Conservation (phyloP, 441 rosid genomes). For the Melastoma candidum region DNA sequence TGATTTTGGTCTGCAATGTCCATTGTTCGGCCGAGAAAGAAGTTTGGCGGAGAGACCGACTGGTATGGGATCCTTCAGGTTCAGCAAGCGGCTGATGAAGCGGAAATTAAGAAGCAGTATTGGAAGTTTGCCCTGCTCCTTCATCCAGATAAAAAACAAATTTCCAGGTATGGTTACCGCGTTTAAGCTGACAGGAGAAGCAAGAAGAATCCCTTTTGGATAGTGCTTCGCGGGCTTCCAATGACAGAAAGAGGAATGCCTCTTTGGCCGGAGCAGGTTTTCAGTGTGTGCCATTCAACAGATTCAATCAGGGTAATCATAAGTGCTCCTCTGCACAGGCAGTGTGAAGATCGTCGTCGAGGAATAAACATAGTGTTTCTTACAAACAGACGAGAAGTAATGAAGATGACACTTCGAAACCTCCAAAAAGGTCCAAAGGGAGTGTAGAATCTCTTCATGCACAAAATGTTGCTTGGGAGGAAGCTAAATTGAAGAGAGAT, state of each 20-base stretch:
- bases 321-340: slow-evolving; percentile 21
- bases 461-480: slow-evolving; percentile 20
- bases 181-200: slow-evolving; percentile 79
- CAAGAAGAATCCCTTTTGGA: slow-evolving; percentile 69
- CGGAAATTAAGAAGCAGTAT: slow-evolving; percentile 73
- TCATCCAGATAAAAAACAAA: slow-evolving; percentile 87
- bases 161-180: slow-evolving; percentile 94
- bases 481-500: slow-evolving; percentile 8
- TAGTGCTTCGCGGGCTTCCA: slow-evolving; percentile 38
- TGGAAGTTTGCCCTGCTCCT: slow-evolving; percentile 73
- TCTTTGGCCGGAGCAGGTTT: slow-evolving; percentile 1
- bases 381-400: slow-evolving; percentile 65
- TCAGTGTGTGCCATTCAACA: slow-evolving; percentile 12
- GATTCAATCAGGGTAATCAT: slow-evolving; percentile 26
- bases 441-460: slow-evolving; percentile 20
- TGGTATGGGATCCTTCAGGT: slow-evolving; percentile 88
- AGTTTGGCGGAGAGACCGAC: slow-evolving; percentile 59
- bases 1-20: slow-evolving; percentile 76
- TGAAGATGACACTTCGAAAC: slow-evolving; percentile 34
- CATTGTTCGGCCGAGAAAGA: slow-evolving; percentile 57
- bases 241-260: slow-evolving; percentile 43
- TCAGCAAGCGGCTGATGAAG: slow-evolving; percentile 52
- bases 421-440: slow-evolving; percentile 27
- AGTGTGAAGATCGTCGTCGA: slow-evolving; percentile 55
- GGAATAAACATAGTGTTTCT: slow-evolving; percentile 63